Evolutionary conservation across 352 stramenopile species (phyloP).

Genomic region (Pythium volutum): DNA sequence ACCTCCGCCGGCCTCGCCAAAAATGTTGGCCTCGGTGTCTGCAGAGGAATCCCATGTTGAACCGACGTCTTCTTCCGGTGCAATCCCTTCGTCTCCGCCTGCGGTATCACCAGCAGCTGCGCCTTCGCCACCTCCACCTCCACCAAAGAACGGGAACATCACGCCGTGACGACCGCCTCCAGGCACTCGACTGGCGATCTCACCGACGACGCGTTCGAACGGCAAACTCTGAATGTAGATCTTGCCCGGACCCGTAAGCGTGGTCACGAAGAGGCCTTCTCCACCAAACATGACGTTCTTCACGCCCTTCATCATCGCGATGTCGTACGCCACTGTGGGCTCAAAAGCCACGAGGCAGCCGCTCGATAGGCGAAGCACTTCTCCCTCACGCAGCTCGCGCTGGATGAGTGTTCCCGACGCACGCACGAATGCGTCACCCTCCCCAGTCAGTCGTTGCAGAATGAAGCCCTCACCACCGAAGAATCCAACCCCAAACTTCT

Average conservation of each 20-base stretch:
- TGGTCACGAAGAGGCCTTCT: slow-evolving; percentile 93
- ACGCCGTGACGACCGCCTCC: slow-evolving; percentile 70
- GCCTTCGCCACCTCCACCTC: slow-evolving; percentile 38
- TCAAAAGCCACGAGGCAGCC: slow-evolving; percentile 91
- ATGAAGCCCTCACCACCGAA: slow-evolving; percentile 96
- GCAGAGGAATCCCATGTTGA: slow-evolving; percentile 36
- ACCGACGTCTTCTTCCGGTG: neutral
- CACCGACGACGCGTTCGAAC: slow-evolving; percentile 90
- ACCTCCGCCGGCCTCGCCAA: slow-evolving; percentile 23
- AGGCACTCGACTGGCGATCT: slow-evolving; percentile 89
- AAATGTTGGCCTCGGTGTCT: slow-evolving; percentile 43
- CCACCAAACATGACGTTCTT: slow-evolving; percentile 95
- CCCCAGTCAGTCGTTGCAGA: slow-evolving; percentile 88
- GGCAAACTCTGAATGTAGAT: slow-evolving; percentile 92
- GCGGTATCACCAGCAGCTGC: slow-evolving; percentile 30
- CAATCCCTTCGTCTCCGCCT: slow-evolving; percentile 18
- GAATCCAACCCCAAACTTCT: slow-evolving; percentile 89
- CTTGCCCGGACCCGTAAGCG: slow-evolving; percentile 86
- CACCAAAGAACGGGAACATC: slow-evolving; percentile 86
- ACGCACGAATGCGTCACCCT: slow-evolving; percentile 90
- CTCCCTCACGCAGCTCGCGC: slow-evolving; percentile 81
- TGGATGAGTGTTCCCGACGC: slow-evolving; percentile 88
- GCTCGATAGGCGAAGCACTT: slow-evolving; percentile 91
- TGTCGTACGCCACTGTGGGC: slow-evolving; percentile 85
- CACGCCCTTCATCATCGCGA: slow-evolving; percentile 90